phyloP scores from a whole-genome alignment of 1,284 basidiomycete genomes.

The Rhodotorula sp. region DNA sequence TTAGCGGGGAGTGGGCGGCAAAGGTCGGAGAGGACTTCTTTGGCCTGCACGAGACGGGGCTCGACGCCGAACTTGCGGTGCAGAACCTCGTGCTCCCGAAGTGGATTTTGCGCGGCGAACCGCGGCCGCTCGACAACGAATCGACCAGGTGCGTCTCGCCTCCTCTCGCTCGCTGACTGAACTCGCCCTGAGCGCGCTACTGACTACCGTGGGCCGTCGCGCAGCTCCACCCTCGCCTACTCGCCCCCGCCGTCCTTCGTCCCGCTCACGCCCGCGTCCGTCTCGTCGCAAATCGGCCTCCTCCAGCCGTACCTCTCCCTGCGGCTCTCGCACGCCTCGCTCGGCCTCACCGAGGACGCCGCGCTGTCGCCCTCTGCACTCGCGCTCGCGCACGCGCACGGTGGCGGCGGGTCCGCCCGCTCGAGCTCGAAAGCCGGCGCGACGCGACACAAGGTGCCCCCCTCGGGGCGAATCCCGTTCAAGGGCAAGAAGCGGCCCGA shows the following conservation, averaged over 20 bases:
- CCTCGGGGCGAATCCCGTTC: slow-evolving; percentile 30
- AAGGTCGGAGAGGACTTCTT: slow-evolving; percentile 91
- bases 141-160: slow-evolving; percentile 8
- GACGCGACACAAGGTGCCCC: slow-evolving; percentile 33
- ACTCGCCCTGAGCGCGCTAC: slow-evolving; percentile 34
- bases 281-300: slow-evolving; percentile 79
- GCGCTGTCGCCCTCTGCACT: slow-evolving; percentile 3
- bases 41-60: slow-evolving; percentile 81
- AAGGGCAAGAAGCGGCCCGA: slow-evolving; percentile 30
- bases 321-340: slow-evolving; percentile 29
- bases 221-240: slow-evolving; percentile 54
- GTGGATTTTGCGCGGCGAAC: slow-evolving; percentile 71
- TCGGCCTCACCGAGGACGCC: slow-evolving; percentile 41
- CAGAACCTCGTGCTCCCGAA: slow-evolving; percentile 76
- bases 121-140: slow-evolving; percentile 42
- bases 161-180: no score
- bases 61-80: slow-evolving; percentile 78
- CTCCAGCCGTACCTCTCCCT: slow-evolving; percentile 68
- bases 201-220: slow-evolving; percentile 45
- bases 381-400: background rate
- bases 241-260: slow-evolving; percentile 79
- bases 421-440: slow-evolving; percentile 4
- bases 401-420: background rate
- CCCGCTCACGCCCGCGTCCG: slow-evolving; percentile 64
- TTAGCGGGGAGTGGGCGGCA: slow-evolving; percentile 81